Evolutionary conservation across 139 green algal species (phyloP).

Genomic region (Coccomyxa sp.): DNA sequence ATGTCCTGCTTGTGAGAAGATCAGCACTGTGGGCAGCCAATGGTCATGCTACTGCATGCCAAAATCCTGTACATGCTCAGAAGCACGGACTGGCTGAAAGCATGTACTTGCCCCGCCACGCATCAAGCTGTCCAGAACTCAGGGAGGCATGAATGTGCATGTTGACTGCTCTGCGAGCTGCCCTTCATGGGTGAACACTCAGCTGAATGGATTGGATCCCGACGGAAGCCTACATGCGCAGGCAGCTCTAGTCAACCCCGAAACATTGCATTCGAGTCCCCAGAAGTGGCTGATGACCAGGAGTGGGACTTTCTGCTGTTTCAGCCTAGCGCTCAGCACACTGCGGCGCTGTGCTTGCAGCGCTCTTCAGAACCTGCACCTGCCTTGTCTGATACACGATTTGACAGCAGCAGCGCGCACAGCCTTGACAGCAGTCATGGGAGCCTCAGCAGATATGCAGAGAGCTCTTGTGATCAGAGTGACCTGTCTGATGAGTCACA

Average conservation of each 20-base stretch:
- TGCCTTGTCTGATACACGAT: no score
- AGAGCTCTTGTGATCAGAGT: no score
- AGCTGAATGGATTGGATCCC: neutral
- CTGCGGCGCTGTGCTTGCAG: neutral
- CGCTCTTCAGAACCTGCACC: no score
- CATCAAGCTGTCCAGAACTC: neutral
- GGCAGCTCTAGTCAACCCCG: neutral
- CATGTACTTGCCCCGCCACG: neutral
- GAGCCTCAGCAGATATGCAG: no score
- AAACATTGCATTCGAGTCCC: neutral
- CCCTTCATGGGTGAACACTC: neutral
- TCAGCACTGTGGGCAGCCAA: neutral
- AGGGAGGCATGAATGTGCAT: neutral
- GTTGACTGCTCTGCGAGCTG: neutral
- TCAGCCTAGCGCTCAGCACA: neutral
- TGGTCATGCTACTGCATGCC: neutral
- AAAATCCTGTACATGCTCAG: neutral
- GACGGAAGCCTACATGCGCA: neutral
- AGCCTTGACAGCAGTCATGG: no score
- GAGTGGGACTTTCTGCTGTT: slow-evolving; percentile 1
- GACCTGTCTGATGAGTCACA: no score
- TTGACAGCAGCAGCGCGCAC: no score
- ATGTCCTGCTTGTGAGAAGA: neutral
- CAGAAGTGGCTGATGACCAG: neutral
- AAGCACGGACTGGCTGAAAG: neutral